Percentiles rank a stretch among this genome's conserved stretches.
These are phyloP conservation scores for Neurospora sp. DNA, from an alignment of 495 filamentous ascomycete species.

Conservation along the genomic window DNA sequence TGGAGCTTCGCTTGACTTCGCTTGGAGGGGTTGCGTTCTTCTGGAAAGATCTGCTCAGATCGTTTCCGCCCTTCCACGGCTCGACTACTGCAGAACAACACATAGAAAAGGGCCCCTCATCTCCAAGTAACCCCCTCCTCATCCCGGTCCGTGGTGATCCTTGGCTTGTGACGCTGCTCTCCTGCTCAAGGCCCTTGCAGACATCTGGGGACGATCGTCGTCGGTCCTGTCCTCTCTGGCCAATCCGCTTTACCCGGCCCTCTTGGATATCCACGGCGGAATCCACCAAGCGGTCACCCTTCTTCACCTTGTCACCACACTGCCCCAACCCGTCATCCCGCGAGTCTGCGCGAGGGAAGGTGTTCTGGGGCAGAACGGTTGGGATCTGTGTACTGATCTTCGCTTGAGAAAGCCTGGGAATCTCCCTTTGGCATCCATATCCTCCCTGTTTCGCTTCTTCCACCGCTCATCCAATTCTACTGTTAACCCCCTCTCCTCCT, in stretches of 20 bases:
- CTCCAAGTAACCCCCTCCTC: neutral
- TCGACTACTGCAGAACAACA: neutral
- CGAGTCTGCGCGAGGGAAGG: neutral
- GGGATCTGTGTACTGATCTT: neutral
- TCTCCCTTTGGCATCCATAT: neutral
- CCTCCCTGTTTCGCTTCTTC: neutral
- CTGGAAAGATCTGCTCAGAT: neutral
- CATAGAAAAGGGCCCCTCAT: neutral
- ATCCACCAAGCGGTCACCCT: neutral
- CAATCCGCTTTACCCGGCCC: neutral
- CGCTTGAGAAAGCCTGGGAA: neutral
- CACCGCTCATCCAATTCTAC: neutral
- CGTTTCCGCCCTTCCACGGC: neutral
- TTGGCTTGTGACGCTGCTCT: neutral
- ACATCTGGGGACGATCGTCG: neutral
- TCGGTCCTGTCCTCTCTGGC: neutral
- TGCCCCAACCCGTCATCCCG: neutral
- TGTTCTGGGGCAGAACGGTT: neutral
- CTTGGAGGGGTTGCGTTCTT: neutral
- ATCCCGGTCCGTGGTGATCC: neutral
- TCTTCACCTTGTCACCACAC: neutral
- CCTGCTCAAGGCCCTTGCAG: neutral
- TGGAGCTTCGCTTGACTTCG: neutral
- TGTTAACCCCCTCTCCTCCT: neutral
- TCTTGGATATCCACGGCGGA: neutral